Evolutionary conservation across 345 rosid genomes (phyloP), one percentile per base, ranked within the genome.

Genomic region (Camelina sativa): DNA sequence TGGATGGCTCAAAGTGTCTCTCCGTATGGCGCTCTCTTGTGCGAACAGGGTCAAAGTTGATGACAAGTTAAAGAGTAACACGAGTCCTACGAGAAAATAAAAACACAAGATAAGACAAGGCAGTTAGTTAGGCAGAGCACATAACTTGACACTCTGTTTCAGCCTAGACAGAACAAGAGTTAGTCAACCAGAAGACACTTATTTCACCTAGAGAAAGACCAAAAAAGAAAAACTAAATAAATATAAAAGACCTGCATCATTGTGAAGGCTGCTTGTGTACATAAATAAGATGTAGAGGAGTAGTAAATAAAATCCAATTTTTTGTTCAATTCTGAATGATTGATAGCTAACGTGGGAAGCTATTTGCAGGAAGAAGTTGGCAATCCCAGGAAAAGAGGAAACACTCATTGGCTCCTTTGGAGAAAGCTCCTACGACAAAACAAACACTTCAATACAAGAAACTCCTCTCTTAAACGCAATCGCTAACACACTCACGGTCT

Each of bases 401-500:
- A 47, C 9, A 47, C 16, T 13, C 48, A 7, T 7, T 1, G 37
- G 77, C 84, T 86, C 93, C 78, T 82, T 81, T 82, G 87, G 76
- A 81, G 79, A 67, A 11, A 62, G 85, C 75, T 87, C 96, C 96
- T 92, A 95, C 92, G 90, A 85, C 89, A 86, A 92, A 92, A 88
- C 83, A 92, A 92, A 88, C 88, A 80, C 92, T 90, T 85, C 82
- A 85, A 83, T 76, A 34, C 83, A 76, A 74, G 73, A 63, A 25
- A 62, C 66, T 73, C 71, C 81, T 66, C 78, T 82, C 62, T 58
- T 65, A 4, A 51, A 4, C 34, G 25, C 30, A 68, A n/a, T 23
- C 62, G 40, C 20, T 44, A 8, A 7, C 25, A 15, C 46, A 28
- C 62, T 17, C 56, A 17, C 63, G 32, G 19, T 13, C 37, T 30